Percentiles rank a stretch among this genome's conserved stretches.
Conservation (phyloP, 345 rosid genomes). For the Bruguiera parviflora region DNA sequence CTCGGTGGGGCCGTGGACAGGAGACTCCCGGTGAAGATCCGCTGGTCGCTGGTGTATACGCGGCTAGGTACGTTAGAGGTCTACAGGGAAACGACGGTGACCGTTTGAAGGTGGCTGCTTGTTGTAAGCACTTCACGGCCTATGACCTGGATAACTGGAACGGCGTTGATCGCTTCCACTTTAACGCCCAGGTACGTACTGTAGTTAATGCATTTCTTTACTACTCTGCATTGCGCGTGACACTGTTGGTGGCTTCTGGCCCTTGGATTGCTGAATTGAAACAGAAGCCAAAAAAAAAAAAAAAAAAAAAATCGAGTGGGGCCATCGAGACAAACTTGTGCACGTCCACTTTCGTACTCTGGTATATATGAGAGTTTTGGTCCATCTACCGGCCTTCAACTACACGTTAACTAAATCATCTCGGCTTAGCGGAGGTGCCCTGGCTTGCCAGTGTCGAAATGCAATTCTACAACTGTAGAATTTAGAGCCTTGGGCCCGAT, state of each 20-base stretch:
- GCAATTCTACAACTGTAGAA: too few relatives aligned
- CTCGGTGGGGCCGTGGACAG: slow-evolving; percentile 34
- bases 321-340: too few relatives aligned
- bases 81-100: slow-evolving; percentile 28
- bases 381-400: neutral
- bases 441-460: too few relatives aligned
- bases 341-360: neutral
- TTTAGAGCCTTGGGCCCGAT: too few relatives aligned
- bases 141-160: slow-evolving; percentile 38
- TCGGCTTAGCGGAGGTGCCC: too few relatives aligned
- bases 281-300: too few relatives aligned
- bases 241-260: neutral
- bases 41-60: slow-evolving; percentile 15
- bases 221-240: slow-evolving; percentile 1
- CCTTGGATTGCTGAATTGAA: neutral
- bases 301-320: too few relatives aligned
- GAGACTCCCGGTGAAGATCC: slow-evolving; percentile 36
- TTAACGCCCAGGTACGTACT: slow-evolving; percentile 25
- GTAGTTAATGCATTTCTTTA: neutral
- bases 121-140: slow-evolving; percentile 34
- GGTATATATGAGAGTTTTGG: neutral
- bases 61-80: slow-evolving; percentile 23
- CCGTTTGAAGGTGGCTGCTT: slow-evolving; percentile 34
- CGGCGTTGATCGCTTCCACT: slow-evolving; percentile 37
- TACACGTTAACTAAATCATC: too few relatives aligned